Evolutionary conservation across 441 rosid genomes (phyloP).

Genomic region (Euphorbia celastroides): DNA sequence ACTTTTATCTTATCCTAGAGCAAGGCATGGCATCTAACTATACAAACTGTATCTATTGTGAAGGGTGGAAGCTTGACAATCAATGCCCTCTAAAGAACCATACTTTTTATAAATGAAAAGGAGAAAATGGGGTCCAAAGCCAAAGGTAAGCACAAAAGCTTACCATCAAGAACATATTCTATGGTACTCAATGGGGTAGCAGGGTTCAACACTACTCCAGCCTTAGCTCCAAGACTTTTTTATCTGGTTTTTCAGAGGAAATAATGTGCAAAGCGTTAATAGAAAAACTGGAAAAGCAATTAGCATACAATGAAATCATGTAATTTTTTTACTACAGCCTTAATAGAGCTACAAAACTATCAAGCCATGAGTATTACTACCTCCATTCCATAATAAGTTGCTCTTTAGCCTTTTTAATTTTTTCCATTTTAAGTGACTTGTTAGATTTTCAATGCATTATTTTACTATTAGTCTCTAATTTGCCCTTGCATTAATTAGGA

Average conservation of each 20-base stretch:
- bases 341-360: neutral
- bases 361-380: neutral
- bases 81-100: neutral
- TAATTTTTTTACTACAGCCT: constrained; percentile 6
- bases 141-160: constrained; percentile 18
- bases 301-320: neutral
- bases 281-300: constrained; percentile 13
- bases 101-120: neutral
- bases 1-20: neutral
- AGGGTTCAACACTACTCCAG: constrained; percentile 97
- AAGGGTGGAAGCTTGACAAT: neutral
- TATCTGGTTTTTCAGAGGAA: constrained; percentile 42
- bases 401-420: too few species aligned
- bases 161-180: constrained; percentile 86
- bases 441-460: constrained; percentile 70
- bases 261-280: constrained; percentile 10
- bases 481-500: too few species aligned
- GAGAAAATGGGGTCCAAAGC: neutral
- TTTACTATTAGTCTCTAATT: too few species aligned
- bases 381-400: too few species aligned
- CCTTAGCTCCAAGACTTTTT: constrained; percentile 91
- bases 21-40: neutral
- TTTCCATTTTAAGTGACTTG: too few species aligned
- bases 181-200: constrained; percentile 78
- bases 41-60: neutral